Conservation (phyloP, 2,329 filamentous ascomycete genomes). For the Neocatenulostroma microsporum region DNA sequence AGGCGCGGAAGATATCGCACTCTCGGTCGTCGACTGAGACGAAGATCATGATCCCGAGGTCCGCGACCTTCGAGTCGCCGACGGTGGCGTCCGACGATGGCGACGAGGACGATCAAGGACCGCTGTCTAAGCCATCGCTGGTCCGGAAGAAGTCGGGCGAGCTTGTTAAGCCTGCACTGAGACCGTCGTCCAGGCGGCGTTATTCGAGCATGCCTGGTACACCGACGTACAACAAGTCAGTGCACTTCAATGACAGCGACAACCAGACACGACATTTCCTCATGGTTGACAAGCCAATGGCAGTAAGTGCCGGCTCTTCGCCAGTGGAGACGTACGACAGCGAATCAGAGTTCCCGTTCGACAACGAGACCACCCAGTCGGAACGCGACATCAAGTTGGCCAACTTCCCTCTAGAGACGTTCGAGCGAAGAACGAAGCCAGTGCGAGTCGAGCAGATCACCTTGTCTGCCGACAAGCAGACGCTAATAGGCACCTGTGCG, state of each 20-base stretch:
- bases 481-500: conserved; percentile 70
- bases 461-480: conserved; percentile 81
- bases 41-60: conserved; percentile 41
- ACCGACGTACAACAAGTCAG: conserved; percentile 88
- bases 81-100: conserved; percentile 42
- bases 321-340: conserved; percentile 82
- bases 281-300: conserved; percentile 87
- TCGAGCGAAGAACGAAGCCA: conserved; percentile 55
- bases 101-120: conserved; percentile 44
- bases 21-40: conserved; percentile 54
- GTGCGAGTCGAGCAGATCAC: conserved; percentile 78
- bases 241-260: conserved; percentile 96
- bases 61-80: conserved; percentile 36
- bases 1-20: conserved; percentile 54
- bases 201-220: conserved; percentile 97
- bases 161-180: conserved; percentile 83
- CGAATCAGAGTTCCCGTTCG: conserved; percentile 84
- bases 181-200: conserved; percentile 67
- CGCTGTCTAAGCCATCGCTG: conserved; percentile 66
- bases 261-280: conserved; percentile 95
- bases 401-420: conserved; percentile 69
- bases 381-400: conserved; percentile 83
- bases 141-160: conserved; percentile 98
- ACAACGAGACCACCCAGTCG: conserved; percentile 47
- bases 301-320: conserved; percentile 88